Evolutionary conservation across 2,329 filamentous ascomycete genomes (phyloP), one percentile per base, ranked within the genome.

Genomic region (Rachicladosporium sp.): DNA sequence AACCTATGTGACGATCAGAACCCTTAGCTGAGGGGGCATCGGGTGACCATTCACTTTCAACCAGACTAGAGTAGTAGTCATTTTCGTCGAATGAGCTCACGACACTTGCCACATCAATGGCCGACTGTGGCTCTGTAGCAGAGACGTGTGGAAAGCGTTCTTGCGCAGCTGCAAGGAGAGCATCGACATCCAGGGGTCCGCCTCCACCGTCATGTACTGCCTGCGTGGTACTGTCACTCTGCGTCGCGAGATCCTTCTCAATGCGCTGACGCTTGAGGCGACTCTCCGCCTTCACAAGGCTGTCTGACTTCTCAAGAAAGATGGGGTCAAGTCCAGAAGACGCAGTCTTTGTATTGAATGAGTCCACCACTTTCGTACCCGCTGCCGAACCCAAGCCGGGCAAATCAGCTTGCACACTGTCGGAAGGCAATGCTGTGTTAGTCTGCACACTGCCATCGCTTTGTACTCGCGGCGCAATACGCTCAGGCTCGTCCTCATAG

Each of bases 21-120:
- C 60, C 66, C 43, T 67, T 54, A 44, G 47, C 50, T 43, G 46
- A 42, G 47, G 50, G 52, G 42, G 64, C 60, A 45, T 70, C 68
- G 57, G 73, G 68, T 57, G 74, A 64, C 47, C 87, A 93, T 59
- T 88, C 83, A 68, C 88, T 80, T 47, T 56, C 49, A 47, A 73
- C 74, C 66, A 82, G 84, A 64, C 88, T 95, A 50, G 89, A 95
- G 69, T 96, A 95, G 63, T 93, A 93, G 31, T 87, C 91, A 57
- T 93, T 87, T 59, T 93, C 82, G 64, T 95, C 87, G 65, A 87
- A 84, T 29, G 85, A 91, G 61, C 89, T 82, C 35, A 46, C 46
- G 32, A 40, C 43, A 43, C 48, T 54, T 59, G 77, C 76, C 55
- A 69, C 69, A 61, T 79, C 68, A 65, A 75, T 73, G 69, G 69